These are phyloP conservation scores for Silybum marianum DNA, from an alignment of 129 eudicot genomes.

Conservation along the genomic window DNA sequence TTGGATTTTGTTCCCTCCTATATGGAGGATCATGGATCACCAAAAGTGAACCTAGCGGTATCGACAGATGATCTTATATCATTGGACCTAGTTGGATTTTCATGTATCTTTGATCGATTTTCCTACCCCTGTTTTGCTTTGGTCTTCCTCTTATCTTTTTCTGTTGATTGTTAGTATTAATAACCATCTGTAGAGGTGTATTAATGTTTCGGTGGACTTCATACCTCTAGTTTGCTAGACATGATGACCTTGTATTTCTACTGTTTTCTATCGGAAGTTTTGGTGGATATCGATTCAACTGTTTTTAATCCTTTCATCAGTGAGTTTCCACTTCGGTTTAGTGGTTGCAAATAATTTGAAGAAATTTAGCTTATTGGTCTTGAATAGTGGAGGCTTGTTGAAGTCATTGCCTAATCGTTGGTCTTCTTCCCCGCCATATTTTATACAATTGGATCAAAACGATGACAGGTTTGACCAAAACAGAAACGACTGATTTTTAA, in stretches of 20 bases:
- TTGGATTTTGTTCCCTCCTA: not conserved
- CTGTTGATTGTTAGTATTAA: not conserved
- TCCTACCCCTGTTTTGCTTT: not conserved
- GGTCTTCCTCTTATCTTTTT: not conserved
- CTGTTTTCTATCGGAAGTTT: not conserved
- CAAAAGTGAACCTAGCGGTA: not conserved
- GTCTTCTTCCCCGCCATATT: not conserved
- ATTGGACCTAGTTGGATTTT: not conserved
- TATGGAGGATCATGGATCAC: not conserved
- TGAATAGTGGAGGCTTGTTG: not conserved
- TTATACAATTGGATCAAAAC: slow-evolving; percentile 17
- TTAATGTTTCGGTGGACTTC: not conserved
- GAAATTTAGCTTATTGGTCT: slow-evolving; percentile 5
- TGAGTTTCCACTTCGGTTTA: too few species aligned
- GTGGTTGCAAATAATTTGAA: slow-evolving; percentile 10
- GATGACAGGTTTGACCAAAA: not conserved
- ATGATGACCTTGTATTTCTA: not conserved
- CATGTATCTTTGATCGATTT: too few species aligned
- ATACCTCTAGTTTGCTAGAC: not conserved
- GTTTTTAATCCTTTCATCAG: not conserved
- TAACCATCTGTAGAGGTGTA: not conserved
- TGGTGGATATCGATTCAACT: not conserved
- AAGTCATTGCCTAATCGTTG: not conserved
- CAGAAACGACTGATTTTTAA: not conserved
- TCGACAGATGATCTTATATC: not conserved